Evolutionary conservation across 2,329 filamentous ascomycete genomes (phyloP).

Genomic region (Dissoconium aciculare): DNA sequence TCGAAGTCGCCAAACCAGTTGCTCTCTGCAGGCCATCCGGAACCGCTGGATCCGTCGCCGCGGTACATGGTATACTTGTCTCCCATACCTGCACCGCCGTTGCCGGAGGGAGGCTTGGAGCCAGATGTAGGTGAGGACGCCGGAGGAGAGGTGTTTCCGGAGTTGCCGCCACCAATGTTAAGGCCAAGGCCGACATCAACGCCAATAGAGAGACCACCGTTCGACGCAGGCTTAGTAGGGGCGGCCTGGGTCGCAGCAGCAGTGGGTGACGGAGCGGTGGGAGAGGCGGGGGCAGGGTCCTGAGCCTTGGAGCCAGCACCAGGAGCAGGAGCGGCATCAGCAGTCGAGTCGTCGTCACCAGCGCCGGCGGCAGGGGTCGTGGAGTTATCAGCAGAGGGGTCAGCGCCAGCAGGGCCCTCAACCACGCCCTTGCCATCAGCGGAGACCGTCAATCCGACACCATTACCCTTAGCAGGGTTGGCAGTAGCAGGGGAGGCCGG

Average conservation of each 20-base stretch:
- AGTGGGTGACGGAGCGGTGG: neutral
- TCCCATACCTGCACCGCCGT: slow-evolving; percentile 6
- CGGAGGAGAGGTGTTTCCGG: neutral
- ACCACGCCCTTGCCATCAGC: slow-evolving; percentile 1
- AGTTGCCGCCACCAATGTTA: too few species aligned
- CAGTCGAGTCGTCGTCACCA: slow-evolving; percentile 2
- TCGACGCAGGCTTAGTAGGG: slow-evolving; percentile 1
- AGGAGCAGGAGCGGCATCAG: slow-evolving; percentile 1
- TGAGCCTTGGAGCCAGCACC: slow-evolving; percentile 3
- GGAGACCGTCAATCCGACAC: slow-evolving; percentile 2
- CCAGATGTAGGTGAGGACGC: slow-evolving; percentile 2
- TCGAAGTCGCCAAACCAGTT: slow-evolving; percentile 16
- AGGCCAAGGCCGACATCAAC: too few species aligned
- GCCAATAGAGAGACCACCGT: slow-evolving; percentile 2
- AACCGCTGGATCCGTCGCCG: slow-evolving; percentile 11
- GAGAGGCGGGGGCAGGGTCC: neutral
- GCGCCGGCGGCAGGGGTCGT: neutral
- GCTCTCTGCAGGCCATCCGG: slow-evolving; percentile 16
- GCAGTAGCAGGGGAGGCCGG: neutral
- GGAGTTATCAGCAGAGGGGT: slow-evolving; percentile 2
- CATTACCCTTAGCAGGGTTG: slow-evolving; percentile 4
- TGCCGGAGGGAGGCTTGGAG: slow-evolving; percentile 2
- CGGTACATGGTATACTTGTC: slow-evolving; percentile 14
- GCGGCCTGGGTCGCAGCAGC: slow-evolving; percentile 1
- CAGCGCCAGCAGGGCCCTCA: slow-evolving; percentile 1